These are phyloP conservation scores for Dioscorea alata DNA, from an alignment of 106 monocot species.

Conservation along the genomic window DNA sequence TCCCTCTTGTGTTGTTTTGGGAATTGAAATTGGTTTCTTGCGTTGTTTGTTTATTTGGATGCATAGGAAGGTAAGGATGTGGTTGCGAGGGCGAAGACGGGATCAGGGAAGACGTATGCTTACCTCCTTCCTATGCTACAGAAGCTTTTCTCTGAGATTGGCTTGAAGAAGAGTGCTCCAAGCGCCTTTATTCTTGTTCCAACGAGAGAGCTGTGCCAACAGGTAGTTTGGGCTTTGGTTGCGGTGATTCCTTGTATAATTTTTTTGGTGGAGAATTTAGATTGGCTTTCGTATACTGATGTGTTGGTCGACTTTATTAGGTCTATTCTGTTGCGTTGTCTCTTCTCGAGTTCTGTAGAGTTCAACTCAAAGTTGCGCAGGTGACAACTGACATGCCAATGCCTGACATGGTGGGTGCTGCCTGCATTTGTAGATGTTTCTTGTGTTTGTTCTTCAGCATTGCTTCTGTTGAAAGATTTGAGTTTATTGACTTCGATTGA, in stretches of 20 bases:
- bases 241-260: neutral
- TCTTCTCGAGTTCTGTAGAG: constrained; percentile 74
- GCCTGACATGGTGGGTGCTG: constrained; percentile 46
- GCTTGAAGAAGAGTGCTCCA: constrained; percentile 39
- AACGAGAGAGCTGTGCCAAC: constrained; percentile 72
- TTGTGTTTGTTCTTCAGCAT: neutral
- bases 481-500: too few relatives aligned
- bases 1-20: too few relatives aligned
- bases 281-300: neutral
- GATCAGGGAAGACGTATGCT: constrained; percentile 84
- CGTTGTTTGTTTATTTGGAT: constrained; percentile 2
- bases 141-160: constrained; percentile 48
- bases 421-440: neutral
- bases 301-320: constrained; percentile 19
- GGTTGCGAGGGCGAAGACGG: constrained; percentile 78
- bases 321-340: constrained; percentile 58
- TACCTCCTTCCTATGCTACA: constrained; percentile 90
- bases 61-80: constrained; percentile 86
- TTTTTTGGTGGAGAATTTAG: neutral
- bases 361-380: constrained; percentile 57
- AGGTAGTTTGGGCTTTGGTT: constrained; percentile 28
- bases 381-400: constrained; percentile 53
- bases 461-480: too few relatives aligned
- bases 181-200: constrained; percentile 69
- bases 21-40: constrained; percentile 2